A percentile compares a stretch with the other conserved stretches of the same genome.
Evolutionary conservation across 2,329 filamentous ascomycete species (phyloP).

Genomic region (Diplodia intermedia): DNA sequence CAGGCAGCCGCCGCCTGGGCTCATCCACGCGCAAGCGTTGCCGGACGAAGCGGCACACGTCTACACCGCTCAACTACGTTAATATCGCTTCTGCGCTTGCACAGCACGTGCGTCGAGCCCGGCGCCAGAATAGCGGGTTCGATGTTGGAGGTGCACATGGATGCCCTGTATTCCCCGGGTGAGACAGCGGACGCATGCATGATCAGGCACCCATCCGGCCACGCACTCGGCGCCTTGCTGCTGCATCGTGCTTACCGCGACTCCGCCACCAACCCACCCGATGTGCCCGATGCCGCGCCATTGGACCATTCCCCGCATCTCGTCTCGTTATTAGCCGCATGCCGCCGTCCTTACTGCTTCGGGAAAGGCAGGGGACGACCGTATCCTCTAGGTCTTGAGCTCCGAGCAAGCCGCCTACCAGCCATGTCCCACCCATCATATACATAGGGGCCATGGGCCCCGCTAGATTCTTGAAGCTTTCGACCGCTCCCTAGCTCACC

Average conservation of each 20-base stretch:
- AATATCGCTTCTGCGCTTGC: too few relatives aligned
- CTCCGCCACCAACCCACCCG: neutral
- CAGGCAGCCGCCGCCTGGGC: neutral
- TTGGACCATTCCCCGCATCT: neutral
- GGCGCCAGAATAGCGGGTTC: too few relatives aligned
- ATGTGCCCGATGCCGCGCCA: neutral
- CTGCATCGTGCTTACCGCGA: too few relatives aligned
- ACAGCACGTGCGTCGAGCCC: too few relatives aligned
- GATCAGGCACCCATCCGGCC: neutral
- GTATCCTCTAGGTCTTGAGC: neutral
- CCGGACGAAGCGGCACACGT: neutral
- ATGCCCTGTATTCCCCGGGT: neutral
- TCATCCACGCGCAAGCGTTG: neutral
- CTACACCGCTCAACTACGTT: neutral
- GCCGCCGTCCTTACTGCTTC: neutral
- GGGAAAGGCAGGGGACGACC: neutral
- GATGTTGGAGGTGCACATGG: neutral
- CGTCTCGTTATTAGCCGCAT: neutral
- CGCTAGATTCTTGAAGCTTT: neutral
- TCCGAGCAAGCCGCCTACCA: neutral
- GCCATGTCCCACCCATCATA: neutral
- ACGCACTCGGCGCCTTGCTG: neutral
- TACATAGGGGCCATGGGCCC: neutral
- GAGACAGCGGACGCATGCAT: neutral
- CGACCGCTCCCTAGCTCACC: neutral